Base-by-base conservation (phyloP, 441 rosid species). In the Erodium trifolium region DNA sequence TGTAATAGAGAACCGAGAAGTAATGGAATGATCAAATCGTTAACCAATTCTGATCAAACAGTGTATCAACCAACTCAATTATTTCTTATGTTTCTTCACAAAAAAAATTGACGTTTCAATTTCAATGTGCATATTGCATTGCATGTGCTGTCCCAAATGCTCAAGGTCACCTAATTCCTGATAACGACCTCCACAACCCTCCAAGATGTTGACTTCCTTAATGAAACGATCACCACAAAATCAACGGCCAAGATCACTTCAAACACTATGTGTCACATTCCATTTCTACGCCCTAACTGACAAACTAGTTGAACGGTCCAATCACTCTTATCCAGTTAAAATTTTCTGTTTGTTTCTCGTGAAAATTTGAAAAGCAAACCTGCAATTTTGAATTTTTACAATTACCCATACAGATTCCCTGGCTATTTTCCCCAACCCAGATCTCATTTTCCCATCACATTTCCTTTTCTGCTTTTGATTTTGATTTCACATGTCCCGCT, bases 171-270 rank as follows among this genome's bases (percentile, higher is more conserved):
- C 55, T n/a, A 11, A 13, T 49, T 49, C 14, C 12, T 49, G 55
- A 49, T 49, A n/a, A n/a, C 27, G 55, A 37, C 55, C 55, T 49
- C 55, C 55, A 49, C 55, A 49, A 49, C 55, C 55, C 55, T 49
- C 55, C 3, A 49, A 49, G 55, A 49, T 13, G 55, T 49, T 49
- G 55, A 49, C 55, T n/a, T 49, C 41, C n/a, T n/a, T n/a, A n/a
- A n/a, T n/a, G n/a, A n/a, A n/a, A 2, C 39, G 5, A 35, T 35
- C 39, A 2, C 16, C 55, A 49, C 55, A 11, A n/a, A 49, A 37
- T 49, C 55, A 49, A 49, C 55, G 55, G 55, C 12, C 55, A 49
- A 11, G 17, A 49, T 49, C 14, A 49, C 14, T 49, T 49, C 55
- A 49, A 49, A 49, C 11, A 0, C 55, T 4, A 13, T 13, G 55